Evolutionary conservation across 116 monocot species (phyloP), one percentile per base, ranked within the genome.

Genomic region (Trichopus zeylanicus): DNA sequence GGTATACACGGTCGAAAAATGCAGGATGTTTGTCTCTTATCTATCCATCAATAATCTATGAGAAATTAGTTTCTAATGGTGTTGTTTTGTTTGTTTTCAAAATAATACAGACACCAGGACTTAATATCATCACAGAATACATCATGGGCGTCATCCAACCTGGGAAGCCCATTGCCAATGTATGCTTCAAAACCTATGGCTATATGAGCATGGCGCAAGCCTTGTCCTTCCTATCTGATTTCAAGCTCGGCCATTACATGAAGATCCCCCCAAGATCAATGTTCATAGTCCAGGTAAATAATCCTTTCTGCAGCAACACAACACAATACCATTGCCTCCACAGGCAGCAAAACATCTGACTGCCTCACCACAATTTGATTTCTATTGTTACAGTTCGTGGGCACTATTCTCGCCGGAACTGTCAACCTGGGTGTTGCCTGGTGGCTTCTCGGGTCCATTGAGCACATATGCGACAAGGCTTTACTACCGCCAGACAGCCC

Each of bases 161-260:
- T 1, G 95, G 95, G 21, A 83, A 66, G 61, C 95, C 95, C 10
- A 81, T 95, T 6, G 75, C 90, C 12, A 87, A 87, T 53, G 90
- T 90, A 12, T 90, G 86, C 69, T 95, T 90, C 83, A 95, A 90
- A 56, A 81, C 81, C 1, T 95, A 94, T 54, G 94, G 94, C 0
- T 90, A 89, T 64, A 90, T 95, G 82, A 95, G 95, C 80, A 87
- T 95, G 95, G 32, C 86, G 21, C 95, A 95, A 32, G 90, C 90
- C 1, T 64, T 95, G 7, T 69, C 87, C 30, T 95, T 95, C 67
- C 86, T 90, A 2, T 10, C 87, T 0, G 95, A 95, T 72, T 95
- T 94, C 69, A 94, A 94, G 66, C 86, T 94, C 5, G 94, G 94
- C 5, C 94, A 94, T 53, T 94, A 94, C 70, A 95, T 90, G 95